These are phyloP conservation scores for Barnettozyma salicaria DNA, from an alignment of 805 yeast genomes.

Conservation along the genomic window DNA sequence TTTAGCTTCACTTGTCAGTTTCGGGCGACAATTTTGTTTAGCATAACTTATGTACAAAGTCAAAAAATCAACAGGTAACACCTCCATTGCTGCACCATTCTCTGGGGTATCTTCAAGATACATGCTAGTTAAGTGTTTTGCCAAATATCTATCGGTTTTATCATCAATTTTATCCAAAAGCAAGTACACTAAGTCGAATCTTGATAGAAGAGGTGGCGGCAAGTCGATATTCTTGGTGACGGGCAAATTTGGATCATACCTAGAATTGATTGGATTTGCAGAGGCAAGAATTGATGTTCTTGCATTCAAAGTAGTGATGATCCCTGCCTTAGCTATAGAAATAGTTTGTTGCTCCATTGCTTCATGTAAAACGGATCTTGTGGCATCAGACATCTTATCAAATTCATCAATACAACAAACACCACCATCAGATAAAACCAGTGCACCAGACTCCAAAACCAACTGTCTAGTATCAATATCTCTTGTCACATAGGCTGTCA, in stretches of 20 bases:
- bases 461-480: slow-evolving; percentile 91
- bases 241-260: slow-evolving; percentile 91
- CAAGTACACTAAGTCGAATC: slow-evolving; percentile 91
- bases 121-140: slow-evolving; percentile 85
- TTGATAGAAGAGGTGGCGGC: slow-evolving; percentile 91
- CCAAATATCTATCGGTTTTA: slow-evolving; percentile 74
- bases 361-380: slow-evolving; percentile 93
- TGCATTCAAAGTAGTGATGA: slow-evolving; percentile 93
- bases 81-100: slow-evolving; percentile 58
- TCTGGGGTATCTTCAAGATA: slow-evolving; percentile 84
- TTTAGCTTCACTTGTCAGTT: slow-evolving; percentile 72
- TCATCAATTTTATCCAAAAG: slow-evolving; percentile 92
- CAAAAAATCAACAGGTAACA: slow-evolving; percentile 80
- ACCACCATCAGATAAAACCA: slow-evolving; percentile 96
- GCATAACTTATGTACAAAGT: slow-evolving; percentile 91
- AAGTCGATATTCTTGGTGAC: slow-evolving; percentile 93
- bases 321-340: slow-evolving; percentile 97
- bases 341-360: slow-evolving; percentile 99
- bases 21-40: slow-evolving; percentile 80
- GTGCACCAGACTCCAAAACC: slow-evolving; percentile 93
- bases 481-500: slow-evolving; percentile 93
- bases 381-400: slow-evolving; percentile 93
- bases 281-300: slow-evolving; percentile 93
- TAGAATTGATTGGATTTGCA: slow-evolving; percentile 94
- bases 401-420: slow-evolving; percentile 98